Conservation (phyloP, 352 stramenopile genomes). For the Pythium utonaiense region DNA sequence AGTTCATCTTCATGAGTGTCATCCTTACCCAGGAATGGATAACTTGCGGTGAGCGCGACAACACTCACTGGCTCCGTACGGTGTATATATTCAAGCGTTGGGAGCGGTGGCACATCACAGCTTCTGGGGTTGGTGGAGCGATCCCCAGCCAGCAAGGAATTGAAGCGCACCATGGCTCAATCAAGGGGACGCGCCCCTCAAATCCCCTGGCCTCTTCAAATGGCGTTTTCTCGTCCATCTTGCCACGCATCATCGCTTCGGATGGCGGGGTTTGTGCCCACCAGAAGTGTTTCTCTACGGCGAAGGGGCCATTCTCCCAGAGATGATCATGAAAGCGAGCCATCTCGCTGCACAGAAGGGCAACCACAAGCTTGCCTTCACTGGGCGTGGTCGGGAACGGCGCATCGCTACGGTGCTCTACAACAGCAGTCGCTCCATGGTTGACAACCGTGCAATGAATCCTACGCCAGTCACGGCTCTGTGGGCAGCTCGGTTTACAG, state of each 20-base stretch:
- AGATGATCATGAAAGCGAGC: too few species aligned
- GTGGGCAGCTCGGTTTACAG: too few species aligned
- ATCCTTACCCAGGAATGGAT: not conserved
- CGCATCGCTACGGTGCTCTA: too few species aligned
- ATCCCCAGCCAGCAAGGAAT: conserved; percentile 5
- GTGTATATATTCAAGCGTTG: not conserved
- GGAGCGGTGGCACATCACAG: conserved; percentile 3
- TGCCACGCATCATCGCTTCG: not conserved
- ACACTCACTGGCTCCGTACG: not conserved
- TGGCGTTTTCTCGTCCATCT: not conserved
- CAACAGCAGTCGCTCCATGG: too few species aligned
- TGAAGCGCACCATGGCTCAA: conserved; percentile 6
- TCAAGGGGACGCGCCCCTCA: conserved; percentile 2
- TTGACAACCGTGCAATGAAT: too few species aligned
- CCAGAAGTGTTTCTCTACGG: too few species aligned
- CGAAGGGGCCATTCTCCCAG: too few species aligned
- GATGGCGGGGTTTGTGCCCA: not conserved
- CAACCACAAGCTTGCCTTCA: too few species aligned
- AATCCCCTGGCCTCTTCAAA: not conserved
- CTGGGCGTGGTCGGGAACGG: too few species aligned
- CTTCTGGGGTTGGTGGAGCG: not conserved
- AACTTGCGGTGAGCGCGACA: not conserved
- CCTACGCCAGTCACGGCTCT: too few species aligned
- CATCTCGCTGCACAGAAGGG: too few species aligned
- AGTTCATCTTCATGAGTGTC: not conserved